These are phyloP conservation scores for Amanita rimosa DNA, from an alignment of 768 basidiomycete genomes.

Conservation along the genomic window DNA sequence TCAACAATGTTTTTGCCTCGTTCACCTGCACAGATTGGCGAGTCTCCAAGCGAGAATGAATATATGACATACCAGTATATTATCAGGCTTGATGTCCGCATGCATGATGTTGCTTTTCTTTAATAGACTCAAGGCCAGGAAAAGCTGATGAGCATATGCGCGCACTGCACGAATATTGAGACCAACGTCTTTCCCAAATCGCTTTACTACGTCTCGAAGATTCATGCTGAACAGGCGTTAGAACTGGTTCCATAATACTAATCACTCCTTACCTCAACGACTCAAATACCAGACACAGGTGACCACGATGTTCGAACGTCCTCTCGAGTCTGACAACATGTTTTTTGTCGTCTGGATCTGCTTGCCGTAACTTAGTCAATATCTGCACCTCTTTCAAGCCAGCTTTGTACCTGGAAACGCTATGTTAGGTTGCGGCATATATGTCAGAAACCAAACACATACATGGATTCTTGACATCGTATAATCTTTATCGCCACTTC, in stretches of 20 bases:
- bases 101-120: slow-evolving; percentile 92
- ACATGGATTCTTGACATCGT: slow-evolving; percentile 95
- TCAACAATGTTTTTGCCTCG: slow-evolving; percentile 86
- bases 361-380: slow-evolving; percentile 72
- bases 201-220: slow-evolving; percentile 92
- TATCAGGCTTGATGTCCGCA: slow-evolving; percentile 98
- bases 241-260: background rate
- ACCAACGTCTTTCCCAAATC: slow-evolving; percentile 97
- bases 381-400: slow-evolving; percentile 90
- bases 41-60: background rate
- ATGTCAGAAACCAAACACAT: slow-evolving; percentile 18
- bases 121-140: slow-evolving; percentile 75
- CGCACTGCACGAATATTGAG: slow-evolving; percentile 95
- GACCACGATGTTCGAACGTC: slow-evolving; percentile 95
- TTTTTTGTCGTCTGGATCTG: slow-evolving; percentile 95
- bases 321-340: slow-evolving; percentile 88
- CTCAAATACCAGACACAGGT: slow-evolving; percentile 94
- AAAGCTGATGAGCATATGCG: slow-evolving; percentile 96
- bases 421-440: background rate
- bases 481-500: slow-evolving; percentile 99
- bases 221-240: slow-evolving; percentile 64
- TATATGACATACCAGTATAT: slow-evolving; percentile 64
- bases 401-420: slow-evolving; percentile 70
- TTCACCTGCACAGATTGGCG: slow-evolving; percentile 53
- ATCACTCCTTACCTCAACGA: slow-evolving; percentile 70